Base-by-base conservation (phyloP, 2,329 filamentous ascomycete species). In the Rhexocercosporidium sp. region DNA sequence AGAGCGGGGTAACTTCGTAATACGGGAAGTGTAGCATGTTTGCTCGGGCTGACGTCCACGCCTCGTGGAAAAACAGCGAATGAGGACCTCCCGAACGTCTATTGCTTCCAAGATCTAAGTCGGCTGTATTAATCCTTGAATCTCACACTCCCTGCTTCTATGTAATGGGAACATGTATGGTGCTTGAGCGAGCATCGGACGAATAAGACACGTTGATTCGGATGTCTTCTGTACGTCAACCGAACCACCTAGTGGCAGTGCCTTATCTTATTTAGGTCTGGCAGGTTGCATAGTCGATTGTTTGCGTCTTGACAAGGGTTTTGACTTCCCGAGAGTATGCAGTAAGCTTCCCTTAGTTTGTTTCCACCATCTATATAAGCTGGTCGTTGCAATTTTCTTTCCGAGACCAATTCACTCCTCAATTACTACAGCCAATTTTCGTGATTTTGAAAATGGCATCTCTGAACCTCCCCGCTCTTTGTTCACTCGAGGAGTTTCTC, bases 401-500 rank as follows among this genome's bases (percentile, higher is more conserved):
- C 29, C 47, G 29, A 18, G 18, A 12, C 1, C 25, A 51, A 29
- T 6, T 16, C n/a, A 14, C 25, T 51, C 11, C 16, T 11, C 14
- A 51, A 18, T 16, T 51, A 5, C 14, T 27, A 3, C 7, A 29
- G 29, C 12, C 2, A 4, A 27, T 14, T 51, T 25, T 29, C 14
- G 12, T 1, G 27, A 18, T 51, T 25, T 31, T 16, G 25, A 51
- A 51, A 54, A 65, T 54, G 57, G 57, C 34, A 1, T 47, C 14
- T 34, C 31, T 25, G n/a, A 29, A 29, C 25, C n/a, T 20, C 25
- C 53, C 47, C 34, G 64, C 64, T 46, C 57, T 66, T 2, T 66
- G 64, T 44, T 56, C 49, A 14, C 27, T 66, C 27, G 59, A 62
- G 12, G 64, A 62, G 39, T 66, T 66, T 41, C 39, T 54, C 22